These are phyloP conservation scores for Mortierella sp. DNA, from an alignment of 371 early-diverging fungal species.

Conservation along the genomic window DNA sequence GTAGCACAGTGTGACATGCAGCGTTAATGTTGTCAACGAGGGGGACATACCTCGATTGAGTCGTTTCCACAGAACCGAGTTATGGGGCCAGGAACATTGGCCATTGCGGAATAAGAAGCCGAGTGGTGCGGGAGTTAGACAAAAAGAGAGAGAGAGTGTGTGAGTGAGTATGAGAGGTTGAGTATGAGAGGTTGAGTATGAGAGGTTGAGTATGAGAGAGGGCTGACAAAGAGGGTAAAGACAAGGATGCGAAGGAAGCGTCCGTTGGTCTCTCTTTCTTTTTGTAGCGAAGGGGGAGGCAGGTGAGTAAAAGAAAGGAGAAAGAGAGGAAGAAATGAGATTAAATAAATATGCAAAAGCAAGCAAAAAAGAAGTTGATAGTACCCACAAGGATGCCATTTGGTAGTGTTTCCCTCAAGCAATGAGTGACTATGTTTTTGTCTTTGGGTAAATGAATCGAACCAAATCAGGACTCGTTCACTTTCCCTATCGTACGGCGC, in stretches of 20 bases:
- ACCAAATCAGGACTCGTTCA: constrained; percentile 16
- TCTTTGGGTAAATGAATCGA: constrained; percentile 1
- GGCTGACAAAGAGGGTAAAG: constrained; percentile 3
- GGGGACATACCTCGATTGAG: constrained; percentile 45
- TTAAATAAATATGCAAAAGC: not conserved
- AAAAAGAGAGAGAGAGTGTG: not conserved
- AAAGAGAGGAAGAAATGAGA: not conserved
- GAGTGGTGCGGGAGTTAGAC: not conserved
- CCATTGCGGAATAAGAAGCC: constrained; percentile 19
- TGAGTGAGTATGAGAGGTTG: not conserved
- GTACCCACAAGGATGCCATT: no score
- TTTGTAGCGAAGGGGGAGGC: no score
- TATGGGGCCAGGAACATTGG: constrained; percentile 21
- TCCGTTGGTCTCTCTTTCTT: not conserved
- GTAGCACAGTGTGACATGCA: not conserved
- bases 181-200: not conserved
- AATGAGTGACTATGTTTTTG: not conserved
- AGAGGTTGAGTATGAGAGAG: not conserved
- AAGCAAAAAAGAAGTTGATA: constrained; percentile 8
- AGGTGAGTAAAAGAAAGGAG: not conserved
- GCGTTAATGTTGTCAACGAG: not conserved
- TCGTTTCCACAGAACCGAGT: constrained; percentile 45
- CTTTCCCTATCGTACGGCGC: not conserved
- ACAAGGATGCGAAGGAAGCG: not conserved
- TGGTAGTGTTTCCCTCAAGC: no score